phyloP scores from a whole-genome alignment of 305 asterid genomes.

The Coffea humblotiana region DNA sequence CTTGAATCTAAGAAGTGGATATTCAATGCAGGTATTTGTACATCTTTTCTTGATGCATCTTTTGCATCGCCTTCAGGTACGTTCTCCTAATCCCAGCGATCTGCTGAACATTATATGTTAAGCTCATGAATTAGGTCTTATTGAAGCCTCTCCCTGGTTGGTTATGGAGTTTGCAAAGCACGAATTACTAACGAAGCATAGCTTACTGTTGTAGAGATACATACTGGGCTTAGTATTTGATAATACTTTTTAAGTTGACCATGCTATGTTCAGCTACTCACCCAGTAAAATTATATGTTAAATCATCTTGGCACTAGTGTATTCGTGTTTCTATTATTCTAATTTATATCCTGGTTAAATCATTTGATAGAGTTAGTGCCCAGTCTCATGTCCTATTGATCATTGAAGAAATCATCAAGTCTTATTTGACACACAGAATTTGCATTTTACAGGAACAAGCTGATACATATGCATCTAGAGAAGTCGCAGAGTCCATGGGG shows the following conservation, averaged over 20 bases:
- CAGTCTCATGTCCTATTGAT: neutral
- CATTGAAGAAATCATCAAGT: conserved; percentile 4
- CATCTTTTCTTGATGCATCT: conserved; percentile 99
- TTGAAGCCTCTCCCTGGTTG: neutral
- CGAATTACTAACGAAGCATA: neutral
- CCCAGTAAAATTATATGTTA: neutral
- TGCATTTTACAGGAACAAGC: conserved; percentile 82
- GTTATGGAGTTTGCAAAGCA: neutral
- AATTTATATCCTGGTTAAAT: neutral
- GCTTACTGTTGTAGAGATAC: neutral
- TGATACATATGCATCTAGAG: conserved; percentile 69
- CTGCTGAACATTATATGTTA: conserved; percentile 19
- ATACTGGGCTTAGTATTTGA: neutral
- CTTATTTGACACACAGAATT: conserved; percentile 13
- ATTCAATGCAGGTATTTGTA: conserved; percentile 79
- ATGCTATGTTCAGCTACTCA: neutral
- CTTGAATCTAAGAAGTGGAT: conserved; percentile 6
- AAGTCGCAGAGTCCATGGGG: conserved; percentile 89
- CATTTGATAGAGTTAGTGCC: neutral
- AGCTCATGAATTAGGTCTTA: neutral
- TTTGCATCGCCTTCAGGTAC: conserved; percentile 98
- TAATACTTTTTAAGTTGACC: neutral
- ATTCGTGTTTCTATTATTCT: neutral
- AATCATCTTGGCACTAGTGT: neutral
- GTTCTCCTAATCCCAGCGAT: conserved; percentile 10